These are phyloP conservation scores for Fraxinus ornus DNA, from an alignment of 305 asterid species.

Conservation along the genomic window DNA sequence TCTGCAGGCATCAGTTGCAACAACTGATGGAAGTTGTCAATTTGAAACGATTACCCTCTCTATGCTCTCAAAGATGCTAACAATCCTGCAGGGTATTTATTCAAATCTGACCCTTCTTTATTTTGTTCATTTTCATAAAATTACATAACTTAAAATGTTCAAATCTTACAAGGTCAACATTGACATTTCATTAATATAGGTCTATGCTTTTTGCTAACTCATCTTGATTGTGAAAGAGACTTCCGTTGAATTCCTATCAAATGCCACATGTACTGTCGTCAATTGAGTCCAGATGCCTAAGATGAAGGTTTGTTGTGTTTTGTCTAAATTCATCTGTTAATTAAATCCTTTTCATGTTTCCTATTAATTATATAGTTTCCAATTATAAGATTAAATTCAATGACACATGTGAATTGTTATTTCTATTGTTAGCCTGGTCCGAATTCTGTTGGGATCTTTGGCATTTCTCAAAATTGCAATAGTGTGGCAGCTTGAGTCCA, in stretches of 20 bases:
- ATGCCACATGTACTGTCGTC: constrained; percentile 98
- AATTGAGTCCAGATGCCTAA: constrained; percentile 99
- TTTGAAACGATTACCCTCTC: constrained; percentile 32
- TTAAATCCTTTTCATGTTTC: neutral
- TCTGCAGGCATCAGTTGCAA: constrained; percentile 33
- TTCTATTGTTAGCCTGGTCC: constrained; percentile 64
- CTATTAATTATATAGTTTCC: neutral
- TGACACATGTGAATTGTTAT: neutral
- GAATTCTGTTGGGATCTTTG: constrained; percentile 88
- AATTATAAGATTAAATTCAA: neutral
- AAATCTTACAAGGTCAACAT: neutral
- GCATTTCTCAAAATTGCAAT: constrained; percentile 7
- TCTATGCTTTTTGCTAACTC: constrained; percentile 50
- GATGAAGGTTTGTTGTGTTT: constrained; percentile 69
- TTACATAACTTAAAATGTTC: neutral
- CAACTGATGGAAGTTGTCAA: constrained; percentile 43
- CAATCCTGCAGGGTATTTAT: constrained; percentile 71
- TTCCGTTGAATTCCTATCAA: constrained; percentile 93
- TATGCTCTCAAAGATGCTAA: constrained; percentile 46
- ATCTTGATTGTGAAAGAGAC: constrained; percentile 89
- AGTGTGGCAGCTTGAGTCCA: constrained; percentile 80
- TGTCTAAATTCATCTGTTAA: neutral
- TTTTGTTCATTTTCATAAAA: neutral
- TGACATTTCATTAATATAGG: neutral
- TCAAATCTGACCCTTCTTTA: neutral